phyloP scores from a whole-genome alignment of 1,139 yeast genomes.

The Debaryomyces nepalensis region DNA sequence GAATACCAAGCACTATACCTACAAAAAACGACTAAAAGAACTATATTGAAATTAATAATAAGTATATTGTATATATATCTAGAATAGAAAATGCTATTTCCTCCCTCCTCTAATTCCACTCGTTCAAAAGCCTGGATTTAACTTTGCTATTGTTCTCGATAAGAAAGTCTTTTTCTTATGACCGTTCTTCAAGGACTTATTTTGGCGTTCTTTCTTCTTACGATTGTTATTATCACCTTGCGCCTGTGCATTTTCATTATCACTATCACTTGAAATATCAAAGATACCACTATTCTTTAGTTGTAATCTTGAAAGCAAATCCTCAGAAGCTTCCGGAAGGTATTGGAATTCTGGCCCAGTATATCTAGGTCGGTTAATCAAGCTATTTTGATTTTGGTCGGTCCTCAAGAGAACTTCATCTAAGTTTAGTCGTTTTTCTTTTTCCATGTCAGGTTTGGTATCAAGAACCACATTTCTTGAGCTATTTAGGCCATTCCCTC shows the following conservation, averaged over 20 bases:
- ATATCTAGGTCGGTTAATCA: not conserved
- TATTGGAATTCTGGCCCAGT: not conserved
- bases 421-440: not conserved
- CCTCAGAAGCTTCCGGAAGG: conserved; percentile 8
- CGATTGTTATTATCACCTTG: not conserved
- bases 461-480: too few relatives aligned
- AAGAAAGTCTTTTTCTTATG: conserved; percentile 1
- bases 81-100: not conserved
- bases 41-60: too few relatives aligned
- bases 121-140: not conserved
- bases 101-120: not conserved
- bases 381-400: too few relatives aligned
- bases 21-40: too few relatives aligned
- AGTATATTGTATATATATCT: too few relatives aligned
- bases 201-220: not conserved
- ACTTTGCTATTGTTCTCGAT: not conserved
- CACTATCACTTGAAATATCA: not conserved
- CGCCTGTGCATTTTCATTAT: not conserved
- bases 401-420: not conserved
- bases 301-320: conserved; percentile 5
- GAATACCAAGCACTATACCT: too few relatives aligned
- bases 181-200: conserved; percentile 1
- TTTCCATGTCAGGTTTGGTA: not conserved
- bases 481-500: not conserved
- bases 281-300: conserved; percentile 4